Evolutionary conservation across 2,329 filamentous ascomycete species (phyloP), one percentile per base, ranked within the genome.

Genomic region (Colletotrichum sp.): DNA sequence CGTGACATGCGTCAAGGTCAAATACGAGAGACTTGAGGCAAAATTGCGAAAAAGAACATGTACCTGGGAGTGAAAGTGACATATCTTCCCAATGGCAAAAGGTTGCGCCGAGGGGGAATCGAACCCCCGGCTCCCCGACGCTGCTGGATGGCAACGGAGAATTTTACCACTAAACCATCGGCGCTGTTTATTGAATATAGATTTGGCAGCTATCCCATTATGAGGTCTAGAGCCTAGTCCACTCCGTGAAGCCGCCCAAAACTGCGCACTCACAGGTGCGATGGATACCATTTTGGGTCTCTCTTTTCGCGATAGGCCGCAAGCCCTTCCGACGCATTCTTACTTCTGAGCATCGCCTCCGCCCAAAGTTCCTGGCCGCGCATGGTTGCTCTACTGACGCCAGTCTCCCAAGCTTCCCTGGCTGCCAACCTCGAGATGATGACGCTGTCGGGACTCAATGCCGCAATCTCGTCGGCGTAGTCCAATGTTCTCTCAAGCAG

Each of bases 341-440:
- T 79, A 34, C 81, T 81, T 65, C 77, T 77, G 4, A 83, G 44
- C 81, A 84, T 82, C 8, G 79, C 79, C 44, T 83, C 81, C 0
- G 79, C 80, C 79, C 80, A 82, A 7, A 83, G 65, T 66, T 83
- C 82, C 60, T 83, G 82, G 6, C 81, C 81, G 36, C 82, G 78
- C 82, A 84, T 80, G 44, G 83, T 85, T 4, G 81, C 81, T 68
- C 82, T 74, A 48, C 82, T 83, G 16, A 83, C 79, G 3, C 81
- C 82, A 6, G 81, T 82, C 76, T 85, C 84, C 83, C 83, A 84
- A 2, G 79, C 84, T 74, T 84, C 81, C 24, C 83, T 77, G 2
- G 83, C 81, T 1, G 80, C 83, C 26, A 81, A 70, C 16, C 84
- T 70, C 22, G 81, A 83, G 32, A 84, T 81, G 68, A 84, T 81